phyloP scores from a whole-genome alignment of 805 yeast species.

The Sungouiozyma intestinalis region DNA sequence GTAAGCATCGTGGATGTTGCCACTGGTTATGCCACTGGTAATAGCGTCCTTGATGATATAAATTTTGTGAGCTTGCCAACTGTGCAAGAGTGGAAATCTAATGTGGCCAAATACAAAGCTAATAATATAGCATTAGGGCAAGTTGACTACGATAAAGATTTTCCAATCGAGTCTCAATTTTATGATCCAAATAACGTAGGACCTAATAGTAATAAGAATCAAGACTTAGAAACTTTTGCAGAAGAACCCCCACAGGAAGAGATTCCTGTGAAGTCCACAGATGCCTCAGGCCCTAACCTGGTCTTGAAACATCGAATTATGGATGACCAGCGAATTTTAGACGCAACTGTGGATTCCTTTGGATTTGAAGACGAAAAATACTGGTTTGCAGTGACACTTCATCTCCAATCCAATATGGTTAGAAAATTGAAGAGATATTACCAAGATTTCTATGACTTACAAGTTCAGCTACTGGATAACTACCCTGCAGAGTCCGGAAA shows the following conservation, averaged over 20 bases:
- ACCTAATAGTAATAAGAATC: constrained; percentile 1
- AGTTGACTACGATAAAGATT: constrained; percentile 31
- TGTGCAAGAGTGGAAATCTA: constrained; percentile 91
- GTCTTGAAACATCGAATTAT: neutral
- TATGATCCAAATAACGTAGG: neutral
- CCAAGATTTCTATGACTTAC: constrained; percentile 93
- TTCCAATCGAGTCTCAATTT: constrained; percentile 3
- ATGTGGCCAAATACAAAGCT: constrained; percentile 87
- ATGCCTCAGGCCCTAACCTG: neutral
- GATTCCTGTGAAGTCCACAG: neutral
- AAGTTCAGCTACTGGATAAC: constrained; percentile 65
- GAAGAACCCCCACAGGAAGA: neutral
- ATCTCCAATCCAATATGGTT: constrained; percentile 53
- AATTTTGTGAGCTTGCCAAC: constrained; percentile 67
- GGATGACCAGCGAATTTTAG: constrained; percentile 14
- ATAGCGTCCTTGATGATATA: constrained; percentile 49
- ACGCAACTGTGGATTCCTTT: constrained; percentile 69
- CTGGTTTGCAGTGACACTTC: constrained; percentile 71
- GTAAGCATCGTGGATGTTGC: constrained; percentile 76
- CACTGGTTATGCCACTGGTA: constrained; percentile 47
- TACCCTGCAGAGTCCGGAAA: constrained; percentile 93
- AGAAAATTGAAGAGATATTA: constrained; percentile 78
- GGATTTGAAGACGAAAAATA: constrained; percentile 76
- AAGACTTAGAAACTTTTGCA: neutral
- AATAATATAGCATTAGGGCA: constrained; percentile 66